Evolutionary conservation across 257 asterid species (phyloP).

Genomic region (Osmanthus fragrans): DNA sequence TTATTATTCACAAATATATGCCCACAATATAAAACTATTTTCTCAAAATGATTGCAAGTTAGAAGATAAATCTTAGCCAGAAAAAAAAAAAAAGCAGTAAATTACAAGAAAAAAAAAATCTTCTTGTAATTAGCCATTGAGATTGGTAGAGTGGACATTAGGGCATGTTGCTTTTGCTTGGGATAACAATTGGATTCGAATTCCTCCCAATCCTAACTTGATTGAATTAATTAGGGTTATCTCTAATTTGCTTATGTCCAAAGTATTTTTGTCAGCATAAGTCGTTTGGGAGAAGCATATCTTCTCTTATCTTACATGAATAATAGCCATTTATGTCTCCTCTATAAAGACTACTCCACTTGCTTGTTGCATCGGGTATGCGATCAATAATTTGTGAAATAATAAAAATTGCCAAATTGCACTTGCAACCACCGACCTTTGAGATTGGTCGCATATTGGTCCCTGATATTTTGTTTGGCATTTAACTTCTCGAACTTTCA

Average conservation of each 20-base stretch:
- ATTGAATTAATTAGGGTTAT: neutral
- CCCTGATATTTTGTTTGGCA: neutral
- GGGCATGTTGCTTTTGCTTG: neutral
- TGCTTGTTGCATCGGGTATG: neutral
- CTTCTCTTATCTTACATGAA: neutral
- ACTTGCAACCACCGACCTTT: neutral
- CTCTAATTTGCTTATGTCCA: neutral
- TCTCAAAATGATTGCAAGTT: neutral
- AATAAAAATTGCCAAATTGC: neutral
- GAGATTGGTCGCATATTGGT: neutral
- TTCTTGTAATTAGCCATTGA: neutral
- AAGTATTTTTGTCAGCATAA: neutral
- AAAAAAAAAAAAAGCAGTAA: too few relatives aligned
- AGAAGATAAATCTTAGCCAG: neutral
- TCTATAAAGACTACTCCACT: neutral
- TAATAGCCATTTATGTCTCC: neutral
- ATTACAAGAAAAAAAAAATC: too few relatives aligned
- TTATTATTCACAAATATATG: neutral
- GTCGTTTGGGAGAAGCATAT: neutral
- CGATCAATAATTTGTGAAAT: neutral
- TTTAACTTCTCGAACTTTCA: neutral
- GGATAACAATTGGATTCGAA: neutral
- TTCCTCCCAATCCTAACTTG: neutral
- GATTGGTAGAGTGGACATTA: neutral
- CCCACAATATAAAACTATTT: neutral